Evolutionary conservation across 2,329 filamentous ascomycete species (phyloP).

Genomic region (Ophiobolus disseminans): DNA sequence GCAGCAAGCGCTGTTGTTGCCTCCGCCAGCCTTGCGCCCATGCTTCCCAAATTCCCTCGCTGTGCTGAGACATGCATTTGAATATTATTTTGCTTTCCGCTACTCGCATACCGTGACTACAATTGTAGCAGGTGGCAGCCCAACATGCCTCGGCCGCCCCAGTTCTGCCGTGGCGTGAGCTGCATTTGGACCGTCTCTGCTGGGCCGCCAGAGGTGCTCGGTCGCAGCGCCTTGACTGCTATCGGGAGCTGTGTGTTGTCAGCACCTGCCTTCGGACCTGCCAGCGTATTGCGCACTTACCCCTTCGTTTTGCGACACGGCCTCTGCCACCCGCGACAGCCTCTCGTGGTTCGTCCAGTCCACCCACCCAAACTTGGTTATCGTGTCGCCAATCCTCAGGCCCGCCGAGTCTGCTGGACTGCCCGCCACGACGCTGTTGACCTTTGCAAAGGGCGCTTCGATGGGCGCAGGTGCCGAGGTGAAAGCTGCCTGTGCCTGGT

Average conservation of each 20-base stretch:
- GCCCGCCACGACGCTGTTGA: conserved; percentile 78
- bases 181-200: conserved; percentile 68
- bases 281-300: conserved; percentile 57
- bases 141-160: conserved; percentile 88
- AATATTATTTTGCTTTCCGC: too few species aligned
- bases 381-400: conserved; percentile 77
- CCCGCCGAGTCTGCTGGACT: conserved; percentile 87
- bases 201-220: conserved; percentile 40
- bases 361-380: conserved; percentile 84
- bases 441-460: conserved; percentile 80
- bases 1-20: conserved; percentile 34
- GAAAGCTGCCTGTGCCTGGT: conserved; percentile 26
- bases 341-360: conserved; percentile 86
- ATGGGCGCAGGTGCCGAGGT: conserved; percentile 45
- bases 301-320: conserved; percentile 87
- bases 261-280: conserved; percentile 21
- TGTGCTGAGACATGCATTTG: too few species aligned
- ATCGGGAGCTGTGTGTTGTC: conserved; percentile 66
- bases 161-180: conserved; percentile 78
- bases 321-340: conserved; percentile 84
- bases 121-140: conserved; percentile 89
- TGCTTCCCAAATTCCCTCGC: too few species aligned
- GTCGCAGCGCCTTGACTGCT: conserved; percentile 69
- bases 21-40: conserved; percentile 7
- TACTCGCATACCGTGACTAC: conserved; percentile 60